Conservation (phyloP, 2,329 filamentous ascomycete species). For the Aspergillus intermedius region DNA sequence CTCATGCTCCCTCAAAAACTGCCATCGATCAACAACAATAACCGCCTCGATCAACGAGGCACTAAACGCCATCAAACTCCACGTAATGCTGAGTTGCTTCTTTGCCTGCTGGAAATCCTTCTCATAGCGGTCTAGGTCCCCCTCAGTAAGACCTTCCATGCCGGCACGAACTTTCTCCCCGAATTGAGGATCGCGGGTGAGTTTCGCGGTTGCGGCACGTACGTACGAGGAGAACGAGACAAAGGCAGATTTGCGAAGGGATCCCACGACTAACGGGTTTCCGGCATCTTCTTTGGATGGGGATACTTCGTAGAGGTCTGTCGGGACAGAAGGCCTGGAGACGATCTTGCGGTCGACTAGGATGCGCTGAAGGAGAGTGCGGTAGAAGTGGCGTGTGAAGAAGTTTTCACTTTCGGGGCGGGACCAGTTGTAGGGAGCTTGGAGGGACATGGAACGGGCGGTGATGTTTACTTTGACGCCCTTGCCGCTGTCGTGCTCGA, state of each 20-base stretch:
- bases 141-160: constrained; percentile 64
- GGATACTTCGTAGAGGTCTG: constrained; percentile 21
- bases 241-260: constrained; percentile 74
- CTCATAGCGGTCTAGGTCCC: constrained; percentile 68
- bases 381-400: constrained; percentile 89
- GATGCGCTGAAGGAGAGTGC: constrained; percentile 83
- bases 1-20: constrained; percentile 75
- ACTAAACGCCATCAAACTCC: constrained; percentile 95
- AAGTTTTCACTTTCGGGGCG: constrained; percentile 72
- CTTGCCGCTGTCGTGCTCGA: constrained; percentile 47
- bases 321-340: constrained; percentile 42
- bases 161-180: constrained; percentile 57
- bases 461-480: constrained; percentile 90
- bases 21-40: constrained; percentile 85
- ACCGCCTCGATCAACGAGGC: constrained; percentile 81
- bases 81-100: constrained; percentile 78
- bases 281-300: constrained; percentile 36
- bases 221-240: constrained; percentile 68
- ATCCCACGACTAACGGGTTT: constrained; percentile 81
- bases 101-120: constrained; percentile 57
- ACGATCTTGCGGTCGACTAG: constrained; percentile 80
- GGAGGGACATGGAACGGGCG: constrained; percentile 94
- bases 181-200: constrained; percentile 56
- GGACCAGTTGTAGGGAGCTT: constrained; percentile 91
- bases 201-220: constrained; percentile 70